Conservation (phyloP, 2,329 filamentous ascomycete species). For the Colletotrichum noveboracense region DNA sequence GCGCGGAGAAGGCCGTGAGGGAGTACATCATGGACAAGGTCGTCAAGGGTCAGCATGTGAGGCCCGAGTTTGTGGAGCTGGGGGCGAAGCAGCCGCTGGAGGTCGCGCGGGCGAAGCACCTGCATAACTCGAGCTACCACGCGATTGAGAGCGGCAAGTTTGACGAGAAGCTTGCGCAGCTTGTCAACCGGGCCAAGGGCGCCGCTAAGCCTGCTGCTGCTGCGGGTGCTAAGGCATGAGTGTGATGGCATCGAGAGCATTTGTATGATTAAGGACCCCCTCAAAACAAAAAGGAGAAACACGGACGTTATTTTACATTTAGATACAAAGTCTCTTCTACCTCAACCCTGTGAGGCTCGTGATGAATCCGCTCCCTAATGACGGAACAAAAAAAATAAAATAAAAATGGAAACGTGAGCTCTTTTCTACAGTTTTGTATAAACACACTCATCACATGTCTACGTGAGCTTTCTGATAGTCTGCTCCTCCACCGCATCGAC, state of each 20-base stretch:
- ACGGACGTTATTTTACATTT: conserved; percentile 13
- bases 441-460: conserved; percentile 1
- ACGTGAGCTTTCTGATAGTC: conserved; percentile 45
- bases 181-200: conserved; percentile 29
- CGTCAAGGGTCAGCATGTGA: conserved; percentile 41
- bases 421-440: not conserved
- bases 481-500: conserved; percentile 57
- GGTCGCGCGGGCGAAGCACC: conserved; percentile 39
- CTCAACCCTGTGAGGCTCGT: not conserved
- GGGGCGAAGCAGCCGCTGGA: conserved; percentile 32
- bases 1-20: conserved; percentile 37
- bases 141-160: conserved; percentile 38
- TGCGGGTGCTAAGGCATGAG: conserved; percentile 24
- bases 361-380: not conserved
- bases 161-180: conserved; percentile 41
- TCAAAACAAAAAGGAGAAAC: not conserved
- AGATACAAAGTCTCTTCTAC: conserved; percentile 10
- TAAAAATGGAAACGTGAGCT: not conserved
- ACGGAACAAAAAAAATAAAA: too few relatives aligned
- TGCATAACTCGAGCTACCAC: conserved; percentile 42
- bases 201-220: conserved; percentile 19
- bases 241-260: not conserved
- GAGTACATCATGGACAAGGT: conserved; percentile 36
- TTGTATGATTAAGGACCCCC: conserved; percentile 11
- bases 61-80: conserved; percentile 32